Base-by-base conservation (phyloP, 2,329 filamentous ascomycete genomes). In the Trichoderma polysporum region DNA sequence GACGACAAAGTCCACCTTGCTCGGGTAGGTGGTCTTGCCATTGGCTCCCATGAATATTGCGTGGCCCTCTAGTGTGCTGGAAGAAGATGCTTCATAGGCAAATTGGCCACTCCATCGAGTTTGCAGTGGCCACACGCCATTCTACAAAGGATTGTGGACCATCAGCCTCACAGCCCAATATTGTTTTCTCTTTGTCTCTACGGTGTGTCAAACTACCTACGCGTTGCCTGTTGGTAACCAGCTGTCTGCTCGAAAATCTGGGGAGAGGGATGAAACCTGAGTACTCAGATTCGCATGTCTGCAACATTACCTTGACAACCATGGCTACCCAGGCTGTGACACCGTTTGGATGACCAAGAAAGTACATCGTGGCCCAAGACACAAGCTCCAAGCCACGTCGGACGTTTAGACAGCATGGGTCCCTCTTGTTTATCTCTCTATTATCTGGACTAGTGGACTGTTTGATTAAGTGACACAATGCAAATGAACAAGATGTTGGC, bases 1-100 rank as follows among this genome's bases (percentile, higher is more conserved):
- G 50, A 68, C 63, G 57, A 45, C 57, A 62, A 58, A 68, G 45
- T 47, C 64, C 67, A 68, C 70, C 69, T 70, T 66, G 69, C 74
- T 74, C 75, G 76, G 73, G 73, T 76, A 75, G 29, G 69, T 71
- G 53, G 53, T 54, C 15, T 66, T 72, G 68, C 70, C 64, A 76
- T 76, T 76, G 75, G 75, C 66, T 68, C 68, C 35, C 67, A 54
- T 41, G 54, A 59, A 68, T 68, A 61, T 65, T 66, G 56, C 37
- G 54, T 61, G 37, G 47, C 58, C 49, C 19, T 45, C 41, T 53
- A 39, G 41, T 45, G 47, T 52, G 27, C 47, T 37, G 39, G 54
- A 58, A 56, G 19, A 31, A 53, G 39, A 45, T 47, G 54, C 54
- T 2, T 47, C 59, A 52, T 19, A 33, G 53, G 17, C 33, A 53